Evolutionary conservation across 371 early-diverging fungal species (phyloP), one percentile per base, ranked within the genome.

Genomic region (Syncephalastrum racemosum): DNA sequence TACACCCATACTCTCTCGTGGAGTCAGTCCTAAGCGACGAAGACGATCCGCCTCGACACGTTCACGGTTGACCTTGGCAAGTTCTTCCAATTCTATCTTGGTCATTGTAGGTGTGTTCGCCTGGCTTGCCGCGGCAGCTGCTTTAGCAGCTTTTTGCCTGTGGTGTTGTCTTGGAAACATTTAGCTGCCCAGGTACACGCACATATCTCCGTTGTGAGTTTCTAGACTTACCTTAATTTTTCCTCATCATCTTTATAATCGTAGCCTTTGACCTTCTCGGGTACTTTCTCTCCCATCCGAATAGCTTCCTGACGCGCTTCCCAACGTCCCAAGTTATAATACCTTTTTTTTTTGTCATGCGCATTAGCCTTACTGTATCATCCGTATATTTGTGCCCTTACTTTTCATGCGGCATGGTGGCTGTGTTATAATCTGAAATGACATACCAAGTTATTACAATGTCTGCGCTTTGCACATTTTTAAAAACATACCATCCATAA

Each of bases 381-480:
- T 39, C 63, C 65, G 75, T 75, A 77, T 56, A 54, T 23, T 24
- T 51, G 39, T 14, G 69, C 52, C 75, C 78, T 54, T 80, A 82
- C 75, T 77, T 80, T 64, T 77, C 77, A 66, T 89, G 87, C 8
- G 90, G 86, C 72, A 90, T 83, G 0, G 86, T 87, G 13, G 85
- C 87, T 16, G 88, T 89, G 62, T 90, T 90, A 72, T 75, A 90
- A 58, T 89, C 90, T 73, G 51, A 2, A 12, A 14, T 44, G 6
- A 22, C 48, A 23, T 44, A 14, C 4, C 18, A 20, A 19, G 41
- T 23, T 1, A 22, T 20, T 12, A 12, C 10, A 6, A 0, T 18
- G 5, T 20, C 3, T 46, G 27, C 4, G 12, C 13, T 14, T 14
- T 16, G 27, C 55, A 15, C 13, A 18, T 19, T 24, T 19, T 19